phyloP scores from a whole-genome alignment of 441 rosid genomes.

The Gossypium schwendimanii region DNA sequence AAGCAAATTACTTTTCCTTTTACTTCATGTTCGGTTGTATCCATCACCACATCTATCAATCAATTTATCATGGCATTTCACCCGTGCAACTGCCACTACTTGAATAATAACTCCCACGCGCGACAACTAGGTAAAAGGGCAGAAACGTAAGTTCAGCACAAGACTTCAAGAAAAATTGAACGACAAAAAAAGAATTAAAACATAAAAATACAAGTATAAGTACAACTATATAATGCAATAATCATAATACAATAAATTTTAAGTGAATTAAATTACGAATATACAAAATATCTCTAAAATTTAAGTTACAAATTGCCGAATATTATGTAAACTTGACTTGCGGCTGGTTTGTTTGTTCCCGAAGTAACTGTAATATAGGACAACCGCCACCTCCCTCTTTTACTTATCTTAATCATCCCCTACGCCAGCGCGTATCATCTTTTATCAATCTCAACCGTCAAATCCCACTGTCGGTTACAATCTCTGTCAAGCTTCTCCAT shows the following conservation, averaged over 20 bases:
- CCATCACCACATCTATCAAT: background rate
- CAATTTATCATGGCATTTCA: background rate
- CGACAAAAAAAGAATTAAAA: too few relatives aligned
- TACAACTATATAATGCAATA: too few relatives aligned
- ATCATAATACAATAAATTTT: too few relatives aligned
- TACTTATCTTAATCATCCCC: background rate
- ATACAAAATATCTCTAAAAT: too few relatives aligned
- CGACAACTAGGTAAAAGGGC: background rate
- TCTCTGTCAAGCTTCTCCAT: background rate
- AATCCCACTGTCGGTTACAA: background rate
- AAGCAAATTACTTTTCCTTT: background rate
- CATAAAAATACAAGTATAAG: too few relatives aligned
- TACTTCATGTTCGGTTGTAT: background rate
- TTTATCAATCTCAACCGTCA: background rate
- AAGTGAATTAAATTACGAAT: too few relatives aligned
- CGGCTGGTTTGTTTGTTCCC: slow-evolving; percentile 7
- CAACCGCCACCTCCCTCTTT: slow-evolving; percentile 9
- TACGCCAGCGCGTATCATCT: too few relatives aligned
- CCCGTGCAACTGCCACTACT: background rate
- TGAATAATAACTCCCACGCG: background rate
- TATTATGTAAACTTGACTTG: too few relatives aligned
- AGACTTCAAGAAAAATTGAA: too few relatives aligned
- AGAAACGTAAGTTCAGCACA: background rate
- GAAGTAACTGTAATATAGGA: slow-evolving; percentile 29
- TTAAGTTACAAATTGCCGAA: too few relatives aligned